Percentiles rank a stretch among this genome's conserved stretches.
These are phyloP conservation scores for Bipolaris victoriae DNA, from an alignment of 2,329 filamentous ascomycete species.

Conservation along the genomic window DNA sequence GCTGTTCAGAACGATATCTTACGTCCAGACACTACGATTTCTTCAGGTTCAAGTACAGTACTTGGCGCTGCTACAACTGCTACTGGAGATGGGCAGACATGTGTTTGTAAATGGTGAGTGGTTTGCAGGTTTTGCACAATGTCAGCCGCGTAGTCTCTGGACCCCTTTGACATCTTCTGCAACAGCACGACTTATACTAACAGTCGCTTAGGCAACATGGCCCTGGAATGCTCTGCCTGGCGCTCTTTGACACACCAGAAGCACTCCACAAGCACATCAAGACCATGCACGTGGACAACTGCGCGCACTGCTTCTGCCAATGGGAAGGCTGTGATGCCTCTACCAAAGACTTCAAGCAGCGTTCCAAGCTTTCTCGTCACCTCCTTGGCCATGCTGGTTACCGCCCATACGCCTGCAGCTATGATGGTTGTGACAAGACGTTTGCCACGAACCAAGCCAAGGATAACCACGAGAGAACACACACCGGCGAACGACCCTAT, in stretches of 20 bases:
- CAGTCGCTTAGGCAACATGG: constrained; percentile 29
- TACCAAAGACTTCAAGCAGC: constrained; percentile 49
- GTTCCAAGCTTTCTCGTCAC: constrained; percentile 48
- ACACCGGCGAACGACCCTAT: constrained; percentile 47
- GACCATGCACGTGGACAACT: constrained; percentile 44
- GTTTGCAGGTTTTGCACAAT: background rate
- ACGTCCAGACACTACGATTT: constrained; percentile 21
- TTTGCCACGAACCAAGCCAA: constrained; percentile 51
- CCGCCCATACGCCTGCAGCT: constrained; percentile 47
- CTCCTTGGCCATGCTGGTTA: constrained; percentile 47
- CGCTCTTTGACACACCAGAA: constrained; percentile 36
- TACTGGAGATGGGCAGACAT: constrained; percentile 19
- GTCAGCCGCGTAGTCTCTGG: too few species aligned
- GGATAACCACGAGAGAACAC: constrained; percentile 49
- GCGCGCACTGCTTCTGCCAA: constrained; percentile 43
- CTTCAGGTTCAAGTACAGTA: constrained; percentile 12
- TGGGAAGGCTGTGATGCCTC: constrained; percentile 46
- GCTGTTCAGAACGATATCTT: constrained; percentile 38
- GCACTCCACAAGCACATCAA: constrained; percentile 47
- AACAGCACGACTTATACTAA: background rate
- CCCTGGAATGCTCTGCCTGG: constrained; percentile 36
- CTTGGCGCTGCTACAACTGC: constrained; percentile 6
- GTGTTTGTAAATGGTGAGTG: constrained; percentile 42
- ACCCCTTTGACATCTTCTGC: background rate
- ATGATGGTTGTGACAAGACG: constrained; percentile 44